Conservation (phyloP, 495 filamentous ascomycete genomes). For the Chaetomium fimeti region DNA sequence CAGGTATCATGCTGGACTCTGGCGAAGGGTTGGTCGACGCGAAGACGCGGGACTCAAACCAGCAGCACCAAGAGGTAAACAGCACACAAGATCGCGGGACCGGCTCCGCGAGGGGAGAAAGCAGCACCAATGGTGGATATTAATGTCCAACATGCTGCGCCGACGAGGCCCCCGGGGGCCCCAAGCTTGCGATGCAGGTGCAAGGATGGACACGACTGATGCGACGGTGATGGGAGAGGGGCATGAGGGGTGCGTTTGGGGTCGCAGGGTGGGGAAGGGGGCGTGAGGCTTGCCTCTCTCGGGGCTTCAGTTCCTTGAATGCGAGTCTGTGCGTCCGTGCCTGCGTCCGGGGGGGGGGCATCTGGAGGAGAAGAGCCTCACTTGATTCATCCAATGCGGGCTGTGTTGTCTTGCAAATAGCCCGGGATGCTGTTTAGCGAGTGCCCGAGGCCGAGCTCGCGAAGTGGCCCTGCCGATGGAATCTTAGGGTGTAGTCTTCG, state of each 20-base stretch:
- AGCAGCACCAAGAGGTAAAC: slow-evolving; percentile 25
- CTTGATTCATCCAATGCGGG: not conserved
- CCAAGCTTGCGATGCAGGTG: slow-evolving; percentile 28
- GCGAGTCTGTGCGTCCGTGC: slow-evolving; percentile 22
- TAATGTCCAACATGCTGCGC: slow-evolving; percentile 30
- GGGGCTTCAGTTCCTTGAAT: slow-evolving; percentile 6
- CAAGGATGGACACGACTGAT: slow-evolving; percentile 37
- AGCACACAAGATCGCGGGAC: slow-evolving; percentile 22
- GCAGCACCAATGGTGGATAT: slow-evolving; percentile 37
- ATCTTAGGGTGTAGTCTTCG: too few relatives aligned
- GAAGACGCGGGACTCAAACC: slow-evolving; percentile 25
- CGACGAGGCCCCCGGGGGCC: not conserved
- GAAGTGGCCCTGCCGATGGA: not conserved
- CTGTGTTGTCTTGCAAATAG: not conserved
- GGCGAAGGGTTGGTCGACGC: slow-evolving; percentile 30
- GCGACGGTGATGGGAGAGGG: slow-evolving; percentile 38
- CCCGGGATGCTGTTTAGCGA: not conserved
- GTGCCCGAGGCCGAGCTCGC: not conserved
- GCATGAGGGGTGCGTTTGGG: slow-evolving; percentile 30
- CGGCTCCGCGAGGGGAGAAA: slow-evolving; percentile 12
- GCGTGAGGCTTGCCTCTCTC: slow-evolving; percentile 25
- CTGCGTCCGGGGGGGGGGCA: slow-evolving; percentile 8
- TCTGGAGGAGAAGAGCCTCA: slow-evolving; percentile 17
- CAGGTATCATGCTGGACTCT: slow-evolving; percentile 31
- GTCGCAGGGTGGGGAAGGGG: slow-evolving; percentile 28